Base-by-base conservation (phyloP, 2,329 filamentous ascomycete genomes). In the Fusarium hostae region DNA sequence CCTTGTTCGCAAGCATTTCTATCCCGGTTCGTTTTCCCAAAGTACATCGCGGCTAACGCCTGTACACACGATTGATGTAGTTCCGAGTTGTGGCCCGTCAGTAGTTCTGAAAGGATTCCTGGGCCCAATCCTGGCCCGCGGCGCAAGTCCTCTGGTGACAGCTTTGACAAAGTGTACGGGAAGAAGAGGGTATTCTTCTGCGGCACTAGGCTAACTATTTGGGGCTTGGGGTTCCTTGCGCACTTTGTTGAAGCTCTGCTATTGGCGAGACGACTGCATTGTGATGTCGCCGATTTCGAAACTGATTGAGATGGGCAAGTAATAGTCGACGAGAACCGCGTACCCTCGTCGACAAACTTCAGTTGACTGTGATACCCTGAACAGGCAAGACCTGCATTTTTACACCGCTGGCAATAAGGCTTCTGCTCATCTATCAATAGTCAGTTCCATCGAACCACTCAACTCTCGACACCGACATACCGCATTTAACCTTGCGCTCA, bases 401-500 rank as follows among this genome's bases (percentile, higher is more conserved):
- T 54, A 7, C 67, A 70, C 15, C 67, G 66, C 13, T 54, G 67
- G 7, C 67, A 70, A 24, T 70, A 16, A 6, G 67, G 67, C n/a
- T 70, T 66, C 34, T 70, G 66, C 40, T 70, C 55, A 32, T 70
- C 67, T 70, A 9, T 10, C 9, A 6, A 44, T 18, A 1, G 30
- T 68, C 15, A 58, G 28, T 34, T 22, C 20, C 18, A 9, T 44
- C 3, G 1, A 34, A 16, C 13, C 10, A 9, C 15, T 26, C 4
- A 12, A 8, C 15, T 6, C 34, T 26, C 39, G 16, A 16, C 22
- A 8, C 6, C 7, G 22, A 66, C 66, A 28, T 28, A 70, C 67
- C 67, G 44, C 67, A 70, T 44, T 70, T 70, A 9, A 70, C 66
- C 41, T 70, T 70, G 41, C 67, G 67, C n/a, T 70, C 67, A n/a